Evolutionary conservation across 768 basidiomycete species (phyloP).

Genomic region (Suillus placidus): DNA sequence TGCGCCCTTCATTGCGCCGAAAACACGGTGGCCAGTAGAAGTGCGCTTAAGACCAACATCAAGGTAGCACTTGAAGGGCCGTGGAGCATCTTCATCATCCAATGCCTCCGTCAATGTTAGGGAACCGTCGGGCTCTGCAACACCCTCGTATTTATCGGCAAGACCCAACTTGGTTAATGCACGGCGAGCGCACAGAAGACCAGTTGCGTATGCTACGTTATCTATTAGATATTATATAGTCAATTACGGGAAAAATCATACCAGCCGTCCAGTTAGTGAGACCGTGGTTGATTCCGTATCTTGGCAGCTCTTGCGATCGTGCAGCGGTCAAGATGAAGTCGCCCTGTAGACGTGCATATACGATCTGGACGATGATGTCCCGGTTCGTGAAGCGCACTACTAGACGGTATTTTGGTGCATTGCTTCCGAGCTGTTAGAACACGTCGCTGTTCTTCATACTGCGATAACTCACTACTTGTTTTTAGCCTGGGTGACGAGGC

Average conservation of each 20-base stretch:
- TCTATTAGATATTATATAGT: slow-evolving; percentile 8
- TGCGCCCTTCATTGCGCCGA: slow-evolving; percentile 98
- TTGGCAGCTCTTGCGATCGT: slow-evolving; percentile 87
- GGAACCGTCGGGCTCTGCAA: slow-evolving; percentile 87
- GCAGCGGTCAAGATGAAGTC: slow-evolving; percentile 92
- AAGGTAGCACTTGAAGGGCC: slow-evolving; percentile 99
- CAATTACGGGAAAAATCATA: slow-evolving; percentile 34
- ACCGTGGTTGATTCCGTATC: slow-evolving; percentile 97
- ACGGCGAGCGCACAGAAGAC: slow-evolving; percentile 92
- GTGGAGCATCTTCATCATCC: slow-evolving; percentile 90
- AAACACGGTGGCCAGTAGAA: slow-evolving; percentile 95
- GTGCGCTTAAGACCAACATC: slow-evolving; percentile 98
- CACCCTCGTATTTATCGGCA: slow-evolving; percentile 97
- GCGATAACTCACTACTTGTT: slow-evolving; percentile 85
- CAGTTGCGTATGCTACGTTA: slow-evolving; percentile 87
- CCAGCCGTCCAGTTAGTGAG: slow-evolving; percentile 99
- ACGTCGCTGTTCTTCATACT: not conserved
- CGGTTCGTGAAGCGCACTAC: slow-evolving; percentile 99
- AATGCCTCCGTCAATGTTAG: slow-evolving; percentile 80
- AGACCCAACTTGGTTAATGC: slow-evolving; percentile 94
- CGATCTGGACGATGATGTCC: slow-evolving; percentile 92
- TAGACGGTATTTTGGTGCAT: slow-evolving; percentile 96
- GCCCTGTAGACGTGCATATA: slow-evolving; percentile 97
- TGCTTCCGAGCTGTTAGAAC: slow-evolving; percentile 47
- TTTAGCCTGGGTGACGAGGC: slow-evolving; percentile 96